These are phyloP conservation scores for Cucumis sativus DNA, from an alignment of 306 rosid genomes.

Conservation along the genomic window Cucumber_9930_V3 NC_026659.2:25219001-25219500, in stretches of 20 bases:
- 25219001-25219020: slow-evolving; percentile 76
- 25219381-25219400: not conserved
- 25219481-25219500: not conserved
- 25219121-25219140: slow-evolving; percentile 64
- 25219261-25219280: slow-evolving; percentile 41
- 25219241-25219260: slow-evolving; percentile 60
- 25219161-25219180: slow-evolving; percentile 64
- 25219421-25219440: not conserved
- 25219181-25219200: slow-evolving; percentile 76
- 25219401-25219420: not conserved
- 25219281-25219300: slow-evolving; percentile 41
- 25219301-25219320: slow-evolving; percentile 54
- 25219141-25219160: slow-evolving; percentile 61
- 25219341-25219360: not conserved
- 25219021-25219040: slow-evolving; percentile 83
- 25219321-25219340: slow-evolving; percentile 26
- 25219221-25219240: slow-evolving; percentile 62
- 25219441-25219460: not conserved
- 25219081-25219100: slow-evolving; percentile 80
- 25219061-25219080: slow-evolving; percentile 59
- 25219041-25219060: slow-evolving; percentile 86
- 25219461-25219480: not conserved
- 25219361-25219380: not conserved
- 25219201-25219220: slow-evolving; percentile 39
- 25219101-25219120: slow-evolving; percentile 76